Evolutionary conservation across 495 filamentous ascomycete genomes (phyloP), one percentile per base, ranked within the genome.

Genomic region (Podospora sp.): DNA sequence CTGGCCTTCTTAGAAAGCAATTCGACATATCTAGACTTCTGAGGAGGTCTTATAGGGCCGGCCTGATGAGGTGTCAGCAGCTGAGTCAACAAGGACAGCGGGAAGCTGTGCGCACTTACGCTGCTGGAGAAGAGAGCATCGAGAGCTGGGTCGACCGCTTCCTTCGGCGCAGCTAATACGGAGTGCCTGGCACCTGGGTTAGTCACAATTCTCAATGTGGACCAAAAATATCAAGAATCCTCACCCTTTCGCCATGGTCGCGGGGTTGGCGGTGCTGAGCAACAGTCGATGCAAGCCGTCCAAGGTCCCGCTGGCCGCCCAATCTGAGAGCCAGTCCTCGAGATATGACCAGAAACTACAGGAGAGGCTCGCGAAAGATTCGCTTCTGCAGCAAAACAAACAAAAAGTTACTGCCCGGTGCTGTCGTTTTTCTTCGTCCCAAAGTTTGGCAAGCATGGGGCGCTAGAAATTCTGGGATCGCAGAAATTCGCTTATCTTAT

Each of bases 71-170:
- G 1, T 51, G 60, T 79, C 51, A 80, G 76, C 29, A 53, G 22
- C 56, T 46, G 20, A 36, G 1, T 9, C 51, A 4, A 18, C 26
- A 68, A n/a, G n/a, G n/a, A 50, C 57, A 5, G 16, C 25, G 20
- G 20, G 21, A 16, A n/a, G 18, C 51, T 83, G 86, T 75, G 81
- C 91, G 90, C 50, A 86, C 90, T 78, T 82, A 95, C 93, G 81
- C 91, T 94, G 27, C 85, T 82, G 29, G 90, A 84, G 78, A 97
- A 97, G 26, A 97, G 84, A 58, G 91, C 90, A 68, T 90, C 88
- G 69, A 97, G 73, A 62, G 83, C 78, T 68, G 91, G 90, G 80
- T 97, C 92, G 69, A 96, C 83, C 68, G 85, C 81, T 71, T 82
- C 83, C 56, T 75, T 74, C 0, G 79, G 73, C 61, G 77, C 81